A percentile compares a stretch with the other conserved stretches of the same genome.
phyloP scores from a whole-genome alignment of 352 stramenopile species.

The Globisporangium polare region DNA sequence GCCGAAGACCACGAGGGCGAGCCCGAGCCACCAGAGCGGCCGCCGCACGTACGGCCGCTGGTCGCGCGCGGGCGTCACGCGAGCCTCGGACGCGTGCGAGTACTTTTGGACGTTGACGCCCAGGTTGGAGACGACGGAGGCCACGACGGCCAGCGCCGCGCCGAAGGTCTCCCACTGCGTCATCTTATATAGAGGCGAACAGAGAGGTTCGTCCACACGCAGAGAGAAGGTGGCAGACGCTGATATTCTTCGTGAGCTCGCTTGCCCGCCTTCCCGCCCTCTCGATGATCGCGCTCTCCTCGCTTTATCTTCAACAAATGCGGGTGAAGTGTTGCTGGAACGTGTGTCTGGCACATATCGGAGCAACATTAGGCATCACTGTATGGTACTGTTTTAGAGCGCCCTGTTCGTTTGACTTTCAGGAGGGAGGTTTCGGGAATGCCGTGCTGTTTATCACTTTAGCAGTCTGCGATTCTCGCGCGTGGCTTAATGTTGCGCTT shows the following conservation, averaged over 20 bases:
- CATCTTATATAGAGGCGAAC: slow-evolving; percentile 22
- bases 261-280: no score
- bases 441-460: no score
- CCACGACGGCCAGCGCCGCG: slow-evolving; percentile 68
- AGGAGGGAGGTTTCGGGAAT: no score
- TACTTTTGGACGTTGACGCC: slow-evolving; percentile 91
- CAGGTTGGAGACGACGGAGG: slow-evolving; percentile 85
- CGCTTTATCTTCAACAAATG: neutral
- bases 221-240: no score
- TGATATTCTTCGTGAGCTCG: neutral
- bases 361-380: neutral
- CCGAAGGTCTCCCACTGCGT: slow-evolving; percentile 79
- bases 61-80: slow-evolving; percentile 28
- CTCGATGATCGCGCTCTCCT: neutral
- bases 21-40: slow-evolving; percentile 84
- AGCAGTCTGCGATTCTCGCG: neutral
- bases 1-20: slow-evolving; percentile 73
- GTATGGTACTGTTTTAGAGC: neutral
- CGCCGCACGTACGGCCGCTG: slow-evolving; percentile 80
- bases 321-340: neutral
- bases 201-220: no score
- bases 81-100: slow-evolving; percentile 65
- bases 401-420: neutral
- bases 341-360: neutral
- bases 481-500: neutral